Base-by-base conservation (phyloP, 768 basidiomycete species). In the Tricholoma sp. region DNA sequence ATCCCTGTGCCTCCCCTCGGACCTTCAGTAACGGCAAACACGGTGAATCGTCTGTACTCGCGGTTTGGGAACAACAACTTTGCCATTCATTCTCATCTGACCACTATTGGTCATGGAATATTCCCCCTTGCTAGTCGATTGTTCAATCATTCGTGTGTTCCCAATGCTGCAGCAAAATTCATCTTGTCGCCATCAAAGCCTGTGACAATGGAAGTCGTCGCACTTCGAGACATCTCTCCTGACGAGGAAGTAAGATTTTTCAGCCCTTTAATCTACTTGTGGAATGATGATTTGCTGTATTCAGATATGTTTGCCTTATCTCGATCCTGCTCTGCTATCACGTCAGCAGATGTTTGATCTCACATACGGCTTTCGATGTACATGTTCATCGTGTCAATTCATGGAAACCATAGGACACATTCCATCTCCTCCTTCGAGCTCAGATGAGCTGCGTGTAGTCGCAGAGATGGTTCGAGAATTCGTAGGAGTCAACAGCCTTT, bases 11-110 rank as follows among this genome's bases (percentile, higher is more conserved):
- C 72, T 12, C 78, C 72, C 59, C 70, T 74, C 9, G 69, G 69
- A 21, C 64, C 59, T 39, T 64, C 69, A 18, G 32, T 64, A 32
- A 67, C 75, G 6, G 55, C 67, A 11, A 64, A 64, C 6, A 63
- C 65, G 4, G 64, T 74, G 1, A 55, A 70, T 29, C 52, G 64
- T 3, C 54, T 88, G 1, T 84, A 82, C 65, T 63, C 75, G 5
- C 82, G 88, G 46, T 91, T 88, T 61, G 82, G 82, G 41, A 92
- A 90, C 73, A 93, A 92, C 69, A 91, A 93, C 63, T 92, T 91
- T 67, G 77, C 83, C 9, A 72, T 92, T 21, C 86, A 90, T 63
- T 86, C 85, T 2, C 87, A 90, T 73, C 72, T 91, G 39, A 81
- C 72, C 14, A 79, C 85, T 1, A 74, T 86, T 63, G 91, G 82